Evolutionary conservation across 2,329 filamentous ascomycete species (phyloP).

Genomic region (Neopestalotiopsis clavispora): DNA sequence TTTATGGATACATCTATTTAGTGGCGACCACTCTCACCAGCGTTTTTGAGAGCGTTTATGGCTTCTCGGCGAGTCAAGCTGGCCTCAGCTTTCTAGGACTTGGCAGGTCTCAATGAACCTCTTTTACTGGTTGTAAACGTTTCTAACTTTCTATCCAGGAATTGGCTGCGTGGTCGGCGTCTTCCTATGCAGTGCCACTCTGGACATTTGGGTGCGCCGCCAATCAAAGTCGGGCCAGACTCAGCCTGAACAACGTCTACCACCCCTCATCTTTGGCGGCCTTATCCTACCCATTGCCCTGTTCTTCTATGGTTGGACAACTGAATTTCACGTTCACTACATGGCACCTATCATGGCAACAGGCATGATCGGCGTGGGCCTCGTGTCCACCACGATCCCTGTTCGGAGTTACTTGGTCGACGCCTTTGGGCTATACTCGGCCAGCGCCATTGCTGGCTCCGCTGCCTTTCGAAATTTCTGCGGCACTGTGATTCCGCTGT

Average conservation of each 20-base stretch:
- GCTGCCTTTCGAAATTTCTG: slow-evolving; percentile 55
- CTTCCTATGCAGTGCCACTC: neutral
- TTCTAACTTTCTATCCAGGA: neutral
- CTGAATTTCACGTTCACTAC: slow-evolving; percentile 49
- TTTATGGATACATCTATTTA: neutral
- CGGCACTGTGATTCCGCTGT: slow-evolving; percentile 58
- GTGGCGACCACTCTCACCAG: neutral
- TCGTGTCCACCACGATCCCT: slow-evolving; percentile 9
- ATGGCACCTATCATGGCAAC: slow-evolving; percentile 53
- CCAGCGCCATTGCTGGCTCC: slow-evolving; percentile 61
- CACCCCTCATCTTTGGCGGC: slow-evolving; percentile 42
- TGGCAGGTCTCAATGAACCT: neutral
- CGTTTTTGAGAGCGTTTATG: neutral
- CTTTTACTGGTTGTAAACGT: neutral
- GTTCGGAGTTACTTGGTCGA: slow-evolving; percentile 55
- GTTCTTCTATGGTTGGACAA: slow-evolving; percentile 54
- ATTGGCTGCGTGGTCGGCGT: neutral
- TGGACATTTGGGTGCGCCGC: neutral
- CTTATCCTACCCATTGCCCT: slow-evolving; percentile 43
- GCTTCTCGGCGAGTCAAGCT: neutral
- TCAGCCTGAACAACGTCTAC: slow-evolving; percentile 44
- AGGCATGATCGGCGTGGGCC: slow-evolving; percentile 42
- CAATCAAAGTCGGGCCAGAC: neutral
- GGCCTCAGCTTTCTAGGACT: neutral
- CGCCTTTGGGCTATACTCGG: slow-evolving; percentile 56